phyloP scores from a whole-genome alignment of 2,329 filamentous ascomycete genomes.

The Pestalotiopsis sp. region DNA sequence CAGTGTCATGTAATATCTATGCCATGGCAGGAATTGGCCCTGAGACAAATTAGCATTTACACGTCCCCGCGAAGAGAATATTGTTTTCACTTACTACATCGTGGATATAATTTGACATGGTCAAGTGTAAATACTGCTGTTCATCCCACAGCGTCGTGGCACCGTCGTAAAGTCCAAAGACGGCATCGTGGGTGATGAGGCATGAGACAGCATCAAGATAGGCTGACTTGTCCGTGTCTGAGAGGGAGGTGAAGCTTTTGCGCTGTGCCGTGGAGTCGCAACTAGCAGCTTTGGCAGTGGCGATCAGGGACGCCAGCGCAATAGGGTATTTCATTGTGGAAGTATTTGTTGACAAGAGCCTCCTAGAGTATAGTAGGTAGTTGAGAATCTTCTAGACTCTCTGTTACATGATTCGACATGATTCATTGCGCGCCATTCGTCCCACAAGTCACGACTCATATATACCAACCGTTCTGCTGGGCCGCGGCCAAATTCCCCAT shows the following conservation, averaged over 20 bases:
- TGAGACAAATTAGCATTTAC: not conserved
- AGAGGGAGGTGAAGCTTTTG: conserved; percentile 1
- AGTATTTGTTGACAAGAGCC: not conserved
- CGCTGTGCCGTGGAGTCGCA: conserved; percentile 7
- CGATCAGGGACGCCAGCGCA: not conserved
- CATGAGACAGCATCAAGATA: not conserved
- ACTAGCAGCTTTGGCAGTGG: not conserved
- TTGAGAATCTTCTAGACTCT: not conserved
- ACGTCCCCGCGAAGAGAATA: not conserved
- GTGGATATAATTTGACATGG: conserved; percentile 6
- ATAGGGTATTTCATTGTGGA: not conserved
- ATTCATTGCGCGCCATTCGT: not conserved
- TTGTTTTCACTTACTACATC: not conserved
- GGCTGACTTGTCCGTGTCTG: not conserved
- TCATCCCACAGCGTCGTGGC: conserved; percentile 9
- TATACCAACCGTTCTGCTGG: not conserved
- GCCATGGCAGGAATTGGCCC: conserved; percentile 25
- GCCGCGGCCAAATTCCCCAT: not conserved
- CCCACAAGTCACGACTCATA: not conserved
- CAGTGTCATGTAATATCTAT: conserved; percentile 16
- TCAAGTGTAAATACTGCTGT: conserved; percentile 7
- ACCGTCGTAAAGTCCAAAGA: conserved; percentile 5
- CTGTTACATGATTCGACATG: not conserved
- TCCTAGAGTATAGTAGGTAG: not conserved
- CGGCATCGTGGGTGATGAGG: conserved; percentile 1